These are phyloP conservation scores for Fusarium sp. DNA, from an alignment of 2,329 filamentous ascomycete species.

Conservation along the genomic window DNA sequence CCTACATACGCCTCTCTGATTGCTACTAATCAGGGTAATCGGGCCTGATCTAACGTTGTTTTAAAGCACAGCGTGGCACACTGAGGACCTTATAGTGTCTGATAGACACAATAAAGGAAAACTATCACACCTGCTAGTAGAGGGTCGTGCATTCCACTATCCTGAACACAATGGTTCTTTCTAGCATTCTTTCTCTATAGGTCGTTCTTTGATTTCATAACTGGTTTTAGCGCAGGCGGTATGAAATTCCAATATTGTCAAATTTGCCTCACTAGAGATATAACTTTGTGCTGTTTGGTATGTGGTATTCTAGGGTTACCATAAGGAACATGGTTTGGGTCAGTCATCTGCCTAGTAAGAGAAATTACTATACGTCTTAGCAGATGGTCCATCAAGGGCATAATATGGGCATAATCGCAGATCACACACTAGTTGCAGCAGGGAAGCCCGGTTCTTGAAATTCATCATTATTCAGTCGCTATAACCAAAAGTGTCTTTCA, in stretches of 20 bases:
- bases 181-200: background rate
- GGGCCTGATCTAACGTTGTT: background rate
- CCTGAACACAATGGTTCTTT: background rate
- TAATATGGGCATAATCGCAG: background rate
- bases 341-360: background rate
- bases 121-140: background rate
- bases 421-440: background rate
- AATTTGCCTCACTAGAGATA: background rate
- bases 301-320: background rate
- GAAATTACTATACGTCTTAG: background rate
- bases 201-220: background rate
- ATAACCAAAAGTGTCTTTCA: constrained; percentile 7
- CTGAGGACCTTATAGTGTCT: background rate
- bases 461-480: background rate
- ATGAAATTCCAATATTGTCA: background rate
- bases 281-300: background rate
- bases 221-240: background rate
- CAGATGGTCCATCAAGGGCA: background rate
- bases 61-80: background rate
- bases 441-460: background rate
- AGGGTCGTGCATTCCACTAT: rapidly evolving
- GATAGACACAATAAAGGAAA: background rate
- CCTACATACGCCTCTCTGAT: background rate
- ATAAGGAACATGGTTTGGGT: background rate
- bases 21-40: background rate